Conservation (phyloP, 1,284 basidiomycete genomes). For the Vanrija pseudolonga region DNA sequence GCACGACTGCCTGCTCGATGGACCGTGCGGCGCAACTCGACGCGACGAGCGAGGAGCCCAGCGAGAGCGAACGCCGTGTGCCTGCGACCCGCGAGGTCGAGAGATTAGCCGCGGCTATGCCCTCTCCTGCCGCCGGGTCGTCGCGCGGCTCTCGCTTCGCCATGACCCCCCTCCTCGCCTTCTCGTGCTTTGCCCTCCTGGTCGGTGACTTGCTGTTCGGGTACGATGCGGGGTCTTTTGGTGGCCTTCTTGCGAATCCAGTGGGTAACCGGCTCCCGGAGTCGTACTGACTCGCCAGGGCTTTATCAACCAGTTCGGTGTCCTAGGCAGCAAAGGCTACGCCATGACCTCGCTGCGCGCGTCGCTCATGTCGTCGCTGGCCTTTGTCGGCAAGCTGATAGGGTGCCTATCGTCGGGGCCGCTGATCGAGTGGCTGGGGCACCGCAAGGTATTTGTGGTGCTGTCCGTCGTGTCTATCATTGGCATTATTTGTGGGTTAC, state of each 20-base stretch:
- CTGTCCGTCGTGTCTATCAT: constrained; percentile 2
- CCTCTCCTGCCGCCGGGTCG: background rate
- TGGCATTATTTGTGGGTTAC: constrained; percentile 9
- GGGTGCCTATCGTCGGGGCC: constrained; percentile 5
- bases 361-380: constrained; percentile 5
- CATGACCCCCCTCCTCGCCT: constrained; percentile 6
- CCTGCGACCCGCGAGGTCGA: no score
- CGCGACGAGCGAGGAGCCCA: no score
- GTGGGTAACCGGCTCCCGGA: background rate
- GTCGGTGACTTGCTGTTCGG: constrained; percentile 11
- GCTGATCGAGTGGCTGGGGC: constrained; percentile 12
- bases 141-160: no score
- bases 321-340: constrained; percentile 5
- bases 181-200: constrained; percentile 7
- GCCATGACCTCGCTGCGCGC: constrained; percentile 1
- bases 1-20: no score
- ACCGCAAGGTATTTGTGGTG: constrained; percentile 5
- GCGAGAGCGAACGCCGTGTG: no score
- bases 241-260: constrained; percentile 5
- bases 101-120: no score
- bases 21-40: no score
- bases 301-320: constrained; percentile 14
- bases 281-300: background rate
- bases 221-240: constrained; percentile 3
- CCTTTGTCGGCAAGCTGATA: constrained; percentile 14